Conservation (phyloP, 176 grass and related monocot species). For the Areca catechu region DNA sequence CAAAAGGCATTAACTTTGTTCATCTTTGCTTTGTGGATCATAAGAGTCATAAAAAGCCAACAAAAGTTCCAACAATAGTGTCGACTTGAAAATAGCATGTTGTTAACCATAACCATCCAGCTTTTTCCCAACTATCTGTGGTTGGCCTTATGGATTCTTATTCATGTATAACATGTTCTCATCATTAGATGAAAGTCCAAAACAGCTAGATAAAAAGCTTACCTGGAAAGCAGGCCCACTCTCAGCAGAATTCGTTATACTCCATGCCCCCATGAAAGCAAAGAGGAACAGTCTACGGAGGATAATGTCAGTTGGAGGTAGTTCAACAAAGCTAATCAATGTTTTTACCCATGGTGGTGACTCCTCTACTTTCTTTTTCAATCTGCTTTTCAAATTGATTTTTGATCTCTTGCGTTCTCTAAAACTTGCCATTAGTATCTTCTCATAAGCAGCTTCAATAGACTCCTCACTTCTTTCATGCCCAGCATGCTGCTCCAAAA, state of each 20-base stretch:
- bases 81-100: too few relatives aligned
- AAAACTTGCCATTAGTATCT: conserved; percentile 90
- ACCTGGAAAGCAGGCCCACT: conserved; percentile 96
- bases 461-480: conserved; percentile 77
- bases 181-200: too few relatives aligned
- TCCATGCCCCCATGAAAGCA: conserved; percentile 91
- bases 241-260: conserved; percentile 70
- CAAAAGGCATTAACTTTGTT: too few relatives aligned
- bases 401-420: conserved; percentile 71
- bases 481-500: conserved; percentile 63
- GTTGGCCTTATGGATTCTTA: too few relatives aligned
- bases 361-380: conserved; percentile 64
- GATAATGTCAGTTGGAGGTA: conserved; percentile 62
- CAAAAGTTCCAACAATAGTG: too few relatives aligned
- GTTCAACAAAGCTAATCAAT: conserved; percentile 63
- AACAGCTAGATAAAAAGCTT: conserved; percentile 17
- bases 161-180: too few relatives aligned
- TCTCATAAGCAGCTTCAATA: conserved; percentile 93
- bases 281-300: conserved; percentile 82
- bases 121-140: too few relatives aligned
- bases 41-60: too few relatives aligned
- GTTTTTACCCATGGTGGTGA: conserved; percentile 75
- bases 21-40: too few relatives aligned
- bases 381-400: conserved; percentile 77
- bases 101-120: too few relatives aligned